Evolutionary conservation across 129 eudicot genomes (phyloP).

Genomic region (Heracleum sosnowskyi): DNA sequence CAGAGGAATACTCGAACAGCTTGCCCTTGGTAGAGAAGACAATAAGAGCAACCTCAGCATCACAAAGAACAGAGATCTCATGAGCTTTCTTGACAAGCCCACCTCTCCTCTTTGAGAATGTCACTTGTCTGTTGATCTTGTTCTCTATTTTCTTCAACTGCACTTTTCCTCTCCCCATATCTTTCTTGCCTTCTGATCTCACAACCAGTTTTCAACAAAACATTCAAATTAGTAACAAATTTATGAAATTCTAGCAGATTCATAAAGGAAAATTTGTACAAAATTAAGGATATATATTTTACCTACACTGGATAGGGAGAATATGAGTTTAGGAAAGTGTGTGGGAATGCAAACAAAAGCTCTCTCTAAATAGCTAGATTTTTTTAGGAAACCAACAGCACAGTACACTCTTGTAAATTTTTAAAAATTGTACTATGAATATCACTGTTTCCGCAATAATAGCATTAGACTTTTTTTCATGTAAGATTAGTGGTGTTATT

Average conservation of each 20-base stretch:
- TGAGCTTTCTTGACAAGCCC: conserved; percentile 91
- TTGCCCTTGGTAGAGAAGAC: conserved; percentile 87
- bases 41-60: conserved; percentile 85
- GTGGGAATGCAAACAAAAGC: neutral
- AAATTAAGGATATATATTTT: neutral
- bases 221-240: neutral
- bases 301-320: neutral
- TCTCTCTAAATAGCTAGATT: neutral
- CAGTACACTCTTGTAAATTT: neutral
- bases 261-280: neutral
- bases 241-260: neutral
- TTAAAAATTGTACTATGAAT: neutral
- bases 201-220: neutral
- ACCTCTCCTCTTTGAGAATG: conserved; percentile 89
- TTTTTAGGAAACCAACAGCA: neutral
- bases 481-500: neutral
- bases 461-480: neutral
- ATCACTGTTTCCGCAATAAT: neutral
- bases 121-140: conserved; percentile 90
- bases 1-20: conserved; percentile 83
- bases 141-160: conserved; percentile 82
- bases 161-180: conserved; percentile 88
- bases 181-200: neutral
- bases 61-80: conserved; percentile 91
- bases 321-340: neutral